Evolutionary conservation across 2,329 filamentous ascomycete species (phyloP).

Genomic region (Nigrospora oryzae): DNA sequence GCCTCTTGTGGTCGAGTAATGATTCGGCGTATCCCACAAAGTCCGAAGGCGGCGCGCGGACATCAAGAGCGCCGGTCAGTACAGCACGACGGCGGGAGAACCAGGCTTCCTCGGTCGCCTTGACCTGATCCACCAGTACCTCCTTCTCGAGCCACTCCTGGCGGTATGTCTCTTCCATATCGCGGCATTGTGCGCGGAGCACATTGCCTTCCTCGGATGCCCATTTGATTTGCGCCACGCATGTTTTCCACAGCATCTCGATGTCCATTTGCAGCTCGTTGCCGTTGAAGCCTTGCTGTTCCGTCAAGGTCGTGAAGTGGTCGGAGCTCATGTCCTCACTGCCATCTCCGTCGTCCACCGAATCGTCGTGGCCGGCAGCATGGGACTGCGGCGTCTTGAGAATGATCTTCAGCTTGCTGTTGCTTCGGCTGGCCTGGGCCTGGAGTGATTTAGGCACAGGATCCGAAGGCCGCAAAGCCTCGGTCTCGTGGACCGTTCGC

Average conservation of each 20-base stretch:
- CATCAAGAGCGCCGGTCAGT: conserved; percentile 24
- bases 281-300: conserved; percentile 54
- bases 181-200: conserved; percentile 56
- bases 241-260: conserved; percentile 57
- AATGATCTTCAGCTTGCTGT: conserved; percentile 52
- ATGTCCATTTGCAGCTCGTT: conserved; percentile 55
- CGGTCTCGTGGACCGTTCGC: conserved; percentile 96
- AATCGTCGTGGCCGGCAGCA: conserved; percentile 43
- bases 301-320: conserved; percentile 45
- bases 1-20: too few species aligned
- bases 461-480: conserved; percentile 75
- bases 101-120: conserved; percentile 59
- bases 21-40: too few species aligned
- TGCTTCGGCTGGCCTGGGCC: conserved; percentile 28
- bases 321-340: conserved; percentile 50
- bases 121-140: conserved; percentile 64
- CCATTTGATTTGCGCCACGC: conserved; percentile 65
- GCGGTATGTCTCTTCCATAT: conserved; percentile 57
- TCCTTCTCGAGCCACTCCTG: conserved; percentile 77
- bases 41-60: conserved; percentile 6
- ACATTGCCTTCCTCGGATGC: conserved; percentile 57
- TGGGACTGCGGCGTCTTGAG: conserved; percentile 54
- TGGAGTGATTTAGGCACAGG: conserved; percentile 65
- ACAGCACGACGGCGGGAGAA: conserved; percentile 49
- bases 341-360: conserved; percentile 44